These are phyloP conservation scores for Crithidia bombi DNA, from an alignment of 208 protist species.

Conservation along the genomic window DNA sequence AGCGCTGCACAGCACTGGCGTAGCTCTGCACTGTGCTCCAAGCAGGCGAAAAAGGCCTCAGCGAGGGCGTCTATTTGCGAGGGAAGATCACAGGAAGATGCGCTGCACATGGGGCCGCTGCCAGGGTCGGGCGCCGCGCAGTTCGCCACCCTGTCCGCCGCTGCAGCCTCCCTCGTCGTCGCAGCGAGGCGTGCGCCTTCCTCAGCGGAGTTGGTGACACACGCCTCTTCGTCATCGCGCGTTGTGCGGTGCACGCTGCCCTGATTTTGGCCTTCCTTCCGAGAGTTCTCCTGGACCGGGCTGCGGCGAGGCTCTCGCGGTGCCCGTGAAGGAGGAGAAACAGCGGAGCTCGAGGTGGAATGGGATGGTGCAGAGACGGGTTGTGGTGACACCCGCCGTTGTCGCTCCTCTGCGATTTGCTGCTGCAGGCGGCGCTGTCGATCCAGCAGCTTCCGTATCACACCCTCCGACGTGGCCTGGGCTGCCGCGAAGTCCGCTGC, in stretches of 20 bases:
- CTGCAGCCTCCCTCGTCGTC: too few species aligned
- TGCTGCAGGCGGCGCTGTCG: slow-evolving; percentile 17
- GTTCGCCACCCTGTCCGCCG: too few species aligned
- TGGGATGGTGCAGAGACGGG: background rate
- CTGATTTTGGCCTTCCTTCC: too few species aligned
- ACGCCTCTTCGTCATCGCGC: background rate
- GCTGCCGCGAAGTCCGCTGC: slow-evolving; percentile 21
- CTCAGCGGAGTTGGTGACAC: background rate
- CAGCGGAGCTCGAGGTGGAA: background rate
- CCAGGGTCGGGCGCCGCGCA: too few species aligned
- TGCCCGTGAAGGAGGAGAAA: background rate
- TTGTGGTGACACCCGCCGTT: background rate
- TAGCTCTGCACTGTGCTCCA: slow-evolving; percentile 21
- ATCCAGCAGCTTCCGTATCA: slow-evolving; percentile 20
- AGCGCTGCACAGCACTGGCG: slow-evolving; percentile 7
- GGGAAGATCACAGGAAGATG: background rate
- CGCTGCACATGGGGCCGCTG: background rate
- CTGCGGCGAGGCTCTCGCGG: background rate
- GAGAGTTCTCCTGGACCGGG: too few species aligned
- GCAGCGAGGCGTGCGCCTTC: too few species aligned
- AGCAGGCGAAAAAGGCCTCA: slow-evolving; percentile 1
- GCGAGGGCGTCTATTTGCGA: background rate
- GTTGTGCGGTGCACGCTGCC: too few species aligned
- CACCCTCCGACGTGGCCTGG: slow-evolving; percentile 18
- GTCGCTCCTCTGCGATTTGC: background rate